Conservation (phyloP, 192 early-diverging fungal genomes). For the Rhizophagus prolifer region DNA sequence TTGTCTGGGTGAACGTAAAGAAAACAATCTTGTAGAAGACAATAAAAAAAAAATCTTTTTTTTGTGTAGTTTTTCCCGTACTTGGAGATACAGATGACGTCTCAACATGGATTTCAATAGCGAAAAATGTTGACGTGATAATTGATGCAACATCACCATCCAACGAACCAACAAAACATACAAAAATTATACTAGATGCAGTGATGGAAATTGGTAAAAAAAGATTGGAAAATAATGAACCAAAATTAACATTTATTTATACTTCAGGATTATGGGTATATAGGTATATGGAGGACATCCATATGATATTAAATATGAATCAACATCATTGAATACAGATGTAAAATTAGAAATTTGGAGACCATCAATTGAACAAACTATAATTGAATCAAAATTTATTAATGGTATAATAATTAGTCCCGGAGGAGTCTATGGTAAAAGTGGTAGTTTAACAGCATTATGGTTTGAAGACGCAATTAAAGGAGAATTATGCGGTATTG, state of each 20-base stretch:
- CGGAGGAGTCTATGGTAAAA: constrained; percentile 23
- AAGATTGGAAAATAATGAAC: constrained; percentile 12
- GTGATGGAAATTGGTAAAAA: constrained; percentile 33
- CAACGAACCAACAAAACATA: not conserved
- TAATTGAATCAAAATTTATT: constrained; percentile 22
- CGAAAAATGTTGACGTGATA: constrained; percentile 32
- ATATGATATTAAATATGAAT: not conserved
- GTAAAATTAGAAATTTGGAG: constrained; percentile 36
- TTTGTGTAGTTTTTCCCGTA: constrained; percentile 22
- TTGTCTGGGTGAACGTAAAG: too few species aligned
- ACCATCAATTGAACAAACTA: constrained; percentile 31
- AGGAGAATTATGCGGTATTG: constrained; percentile 20
- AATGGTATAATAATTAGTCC: constrained; percentile 32
- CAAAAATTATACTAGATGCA: constrained; percentile 31
- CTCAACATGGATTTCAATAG: constrained; percentile 22
- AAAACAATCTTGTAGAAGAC: not conserved
- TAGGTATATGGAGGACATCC: not conserved
- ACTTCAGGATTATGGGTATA: constrained; percentile 40
- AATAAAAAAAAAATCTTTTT: not conserved
- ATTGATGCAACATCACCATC: constrained; percentile 33
- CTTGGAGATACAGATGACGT: constrained; percentile 23
- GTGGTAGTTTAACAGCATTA: constrained; percentile 24
- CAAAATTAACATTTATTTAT: constrained; percentile 36
- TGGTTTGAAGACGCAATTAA: constrained; percentile 22
- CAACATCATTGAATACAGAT: not conserved